Evolutionary conservation across 352 stramenopile species (phyloP).

Genomic region (Plasmopara viticola): DNA sequence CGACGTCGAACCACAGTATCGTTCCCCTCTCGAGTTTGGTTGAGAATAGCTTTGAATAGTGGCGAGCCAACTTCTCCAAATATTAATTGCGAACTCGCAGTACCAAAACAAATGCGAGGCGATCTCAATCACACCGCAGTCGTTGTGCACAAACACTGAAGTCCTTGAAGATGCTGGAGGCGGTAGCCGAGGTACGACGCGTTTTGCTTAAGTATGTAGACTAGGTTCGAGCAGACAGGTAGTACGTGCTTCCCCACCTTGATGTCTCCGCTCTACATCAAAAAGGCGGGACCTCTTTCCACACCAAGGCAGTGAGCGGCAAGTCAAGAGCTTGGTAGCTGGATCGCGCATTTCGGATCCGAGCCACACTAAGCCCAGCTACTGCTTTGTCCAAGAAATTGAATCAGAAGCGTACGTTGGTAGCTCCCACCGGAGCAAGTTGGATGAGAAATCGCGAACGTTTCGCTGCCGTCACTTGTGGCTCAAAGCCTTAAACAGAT

Average conservation of each 20-base stretch:
- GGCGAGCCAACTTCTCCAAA: too few species aligned
- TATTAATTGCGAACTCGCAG: background rate
- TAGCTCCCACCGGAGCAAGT: background rate
- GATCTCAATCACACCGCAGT: background rate
- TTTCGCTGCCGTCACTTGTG: background rate
- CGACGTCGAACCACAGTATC: too few species aligned
- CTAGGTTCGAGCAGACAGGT: background rate
- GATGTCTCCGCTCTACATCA: background rate
- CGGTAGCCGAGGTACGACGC: background rate
- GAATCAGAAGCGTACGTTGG: background rate
- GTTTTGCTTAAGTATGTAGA: background rate
- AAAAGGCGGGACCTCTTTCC: background rate
- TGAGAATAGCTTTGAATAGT: too few species aligned
- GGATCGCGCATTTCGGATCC: background rate
- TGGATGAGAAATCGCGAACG: background rate
- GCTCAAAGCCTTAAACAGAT: background rate
- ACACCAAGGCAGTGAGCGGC: background rate
- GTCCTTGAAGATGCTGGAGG: background rate
- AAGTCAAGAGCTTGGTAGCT: background rate
- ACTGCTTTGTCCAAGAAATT: conserved; percentile 26
- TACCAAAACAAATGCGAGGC: background rate
- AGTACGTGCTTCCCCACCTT: background rate
- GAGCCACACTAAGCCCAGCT: background rate
- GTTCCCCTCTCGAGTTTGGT: background rate
- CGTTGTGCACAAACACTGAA: background rate